Evolutionary conservation across 164 flowering plant species (phyloP).

Genomic region (Kalanchoe fedtschenkoi): DNA sequence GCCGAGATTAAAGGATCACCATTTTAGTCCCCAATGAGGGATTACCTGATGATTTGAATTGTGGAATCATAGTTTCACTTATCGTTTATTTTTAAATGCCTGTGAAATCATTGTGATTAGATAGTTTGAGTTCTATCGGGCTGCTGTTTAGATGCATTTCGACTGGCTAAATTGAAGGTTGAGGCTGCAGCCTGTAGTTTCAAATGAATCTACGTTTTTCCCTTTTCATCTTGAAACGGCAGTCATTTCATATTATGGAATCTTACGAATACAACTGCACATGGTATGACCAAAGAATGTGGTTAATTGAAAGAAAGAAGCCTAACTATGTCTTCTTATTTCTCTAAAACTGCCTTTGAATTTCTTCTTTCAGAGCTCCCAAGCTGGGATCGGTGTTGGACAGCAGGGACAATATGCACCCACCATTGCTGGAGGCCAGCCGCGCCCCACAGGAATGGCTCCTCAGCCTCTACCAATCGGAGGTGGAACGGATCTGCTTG

Average conservation of each 20-base stretch:
- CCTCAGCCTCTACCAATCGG: slow-evolving; percentile 64
- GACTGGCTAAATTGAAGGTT: not conserved
- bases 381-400: slow-evolving; percentile 27
- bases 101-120: not conserved
- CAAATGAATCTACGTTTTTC: not conserved
- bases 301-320: not conserved
- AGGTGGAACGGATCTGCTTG: slow-evolving; percentile 32
- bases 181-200: not conserved
- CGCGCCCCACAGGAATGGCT: slow-evolving; percentile 70
- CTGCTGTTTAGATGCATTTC: not conserved
- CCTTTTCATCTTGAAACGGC: not conserved
- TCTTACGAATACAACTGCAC: no score
- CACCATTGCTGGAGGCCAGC: slow-evolving; percentile 68
- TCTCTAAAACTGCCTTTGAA: not conserved
- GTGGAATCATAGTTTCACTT: not conserved
- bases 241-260: no score
- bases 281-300: not conserved
- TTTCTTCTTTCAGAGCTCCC: slow-evolving; percentile 29
- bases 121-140: not conserved
- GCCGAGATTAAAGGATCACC: not conserved
- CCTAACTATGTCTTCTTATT: not conserved
- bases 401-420: slow-evolving; percentile 74
- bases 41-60: not conserved
- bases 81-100: not conserved
- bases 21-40: not conserved